Conservation (phyloP, 129 eudicot species). For the Oenanthe sinensis region DNA sequence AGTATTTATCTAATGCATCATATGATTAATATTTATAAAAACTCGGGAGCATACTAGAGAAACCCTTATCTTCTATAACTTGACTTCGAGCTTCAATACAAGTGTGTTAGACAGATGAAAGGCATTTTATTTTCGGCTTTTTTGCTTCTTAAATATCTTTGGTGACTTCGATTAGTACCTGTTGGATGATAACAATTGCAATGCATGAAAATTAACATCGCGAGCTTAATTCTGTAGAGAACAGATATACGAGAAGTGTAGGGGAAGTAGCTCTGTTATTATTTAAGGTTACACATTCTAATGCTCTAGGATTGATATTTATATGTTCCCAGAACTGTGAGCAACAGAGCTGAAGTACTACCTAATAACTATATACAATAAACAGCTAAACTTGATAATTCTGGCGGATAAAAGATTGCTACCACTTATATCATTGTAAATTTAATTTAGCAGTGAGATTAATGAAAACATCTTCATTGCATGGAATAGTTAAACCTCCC, state of each 20-base stretch:
- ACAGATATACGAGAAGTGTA: neutral
- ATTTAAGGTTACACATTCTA: neutral
- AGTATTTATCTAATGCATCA: neutral
- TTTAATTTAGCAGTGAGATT: constrained; percentile 16
- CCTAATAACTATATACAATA: neutral
- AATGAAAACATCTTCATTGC: constrained; percentile 18
- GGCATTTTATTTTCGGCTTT: neutral
- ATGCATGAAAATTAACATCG: neutral
- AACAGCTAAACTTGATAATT: neutral
- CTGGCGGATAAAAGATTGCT: neutral
- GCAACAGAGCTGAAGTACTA: neutral
- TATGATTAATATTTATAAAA: too few relatives aligned
- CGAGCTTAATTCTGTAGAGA: neutral
- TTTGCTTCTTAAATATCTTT: neutral
- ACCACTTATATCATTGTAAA: neutral
- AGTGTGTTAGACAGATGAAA: neutral
- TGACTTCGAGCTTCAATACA: too few relatives aligned
- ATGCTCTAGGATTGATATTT: neutral
- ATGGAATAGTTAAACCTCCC: constrained; percentile 30
- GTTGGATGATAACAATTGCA: too few relatives aligned
- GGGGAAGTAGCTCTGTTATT: neutral
- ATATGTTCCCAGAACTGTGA: neutral
- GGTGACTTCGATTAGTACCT: neutral
- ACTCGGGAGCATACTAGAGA: too few relatives aligned
- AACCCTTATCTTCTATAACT: too few relatives aligned